A percentile compares a stretch with the other conserved stretches of the same genome.
phyloP scores from a whole-genome alignment of 257 asterid genomes.

The Catharanthus roseus region DNA sequence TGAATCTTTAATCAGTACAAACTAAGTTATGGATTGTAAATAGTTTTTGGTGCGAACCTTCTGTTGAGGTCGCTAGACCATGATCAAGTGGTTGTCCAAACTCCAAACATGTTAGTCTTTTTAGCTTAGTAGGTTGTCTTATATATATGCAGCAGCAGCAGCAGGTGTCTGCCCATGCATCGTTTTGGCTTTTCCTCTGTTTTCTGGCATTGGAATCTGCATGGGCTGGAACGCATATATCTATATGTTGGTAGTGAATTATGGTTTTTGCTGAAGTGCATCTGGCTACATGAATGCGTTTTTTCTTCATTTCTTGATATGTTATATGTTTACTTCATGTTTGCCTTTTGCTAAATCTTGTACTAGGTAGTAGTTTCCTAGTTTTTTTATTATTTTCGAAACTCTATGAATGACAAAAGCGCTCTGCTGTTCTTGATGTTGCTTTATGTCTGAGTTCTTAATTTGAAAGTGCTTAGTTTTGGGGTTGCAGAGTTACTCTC shows the following conservation, averaged over 20 bases:
- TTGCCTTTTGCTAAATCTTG: too few relatives aligned
- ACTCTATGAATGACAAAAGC: too few relatives aligned
- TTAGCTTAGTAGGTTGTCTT: too few relatives aligned
- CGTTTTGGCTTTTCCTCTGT: constrained; percentile 5
- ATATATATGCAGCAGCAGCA: too few relatives aligned
- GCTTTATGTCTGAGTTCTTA: too few relatives aligned
- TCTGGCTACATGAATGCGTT: background rate
- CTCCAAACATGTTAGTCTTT: background rate
- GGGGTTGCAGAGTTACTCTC: too few relatives aligned
- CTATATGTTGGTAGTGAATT: background rate
- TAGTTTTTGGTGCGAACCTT: constrained; percentile 12
- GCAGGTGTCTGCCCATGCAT: background rate
- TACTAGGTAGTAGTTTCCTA: too few relatives aligned
- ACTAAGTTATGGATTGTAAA: background rate
- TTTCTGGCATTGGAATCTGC: background rate
- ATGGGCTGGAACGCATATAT: background rate
- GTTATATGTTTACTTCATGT: too few relatives aligned
- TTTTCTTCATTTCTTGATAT: background rate
- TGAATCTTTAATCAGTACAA: background rate
- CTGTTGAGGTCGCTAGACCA: background rate
- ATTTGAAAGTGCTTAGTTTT: too few relatives aligned
- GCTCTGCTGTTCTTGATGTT: too few relatives aligned
- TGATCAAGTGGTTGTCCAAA: background rate
- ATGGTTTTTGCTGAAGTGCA: background rate
- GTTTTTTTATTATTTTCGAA: too few relatives aligned